These are phyloP conservation scores for Candida sp. DNA, from an alignment of 1,139 yeast species.

Conservation along the genomic window DNA sequence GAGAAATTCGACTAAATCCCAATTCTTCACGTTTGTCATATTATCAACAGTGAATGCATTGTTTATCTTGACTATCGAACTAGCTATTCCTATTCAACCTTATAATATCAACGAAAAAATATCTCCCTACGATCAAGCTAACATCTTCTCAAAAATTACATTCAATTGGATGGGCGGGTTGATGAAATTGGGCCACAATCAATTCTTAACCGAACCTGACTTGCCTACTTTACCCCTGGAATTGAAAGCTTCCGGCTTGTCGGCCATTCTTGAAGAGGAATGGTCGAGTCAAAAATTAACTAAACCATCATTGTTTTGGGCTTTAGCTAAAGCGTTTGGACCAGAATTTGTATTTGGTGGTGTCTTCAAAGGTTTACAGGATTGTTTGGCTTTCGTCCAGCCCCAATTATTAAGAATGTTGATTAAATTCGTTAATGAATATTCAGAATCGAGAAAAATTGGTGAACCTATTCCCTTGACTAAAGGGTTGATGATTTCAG, in stretches of 20 bases:
- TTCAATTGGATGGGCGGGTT: constrained; percentile 92
- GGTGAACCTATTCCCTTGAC: constrained; percentile 57
- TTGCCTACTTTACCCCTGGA: constrained; percentile 76
- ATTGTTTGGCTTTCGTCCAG: constrained; percentile 78
- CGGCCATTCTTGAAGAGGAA: constrained; percentile 48
- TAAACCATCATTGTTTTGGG: constrained; percentile 63
- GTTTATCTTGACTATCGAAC: constrained; percentile 53
- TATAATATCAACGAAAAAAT: constrained; percentile 29
- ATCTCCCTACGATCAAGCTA: constrained; percentile 76
- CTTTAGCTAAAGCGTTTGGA: constrained; percentile 71
- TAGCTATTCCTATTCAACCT: constrained; percentile 44
- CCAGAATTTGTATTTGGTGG: constrained; percentile 67
- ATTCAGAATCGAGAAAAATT: constrained; percentile 39
- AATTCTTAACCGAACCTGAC: constrained; percentile 72
- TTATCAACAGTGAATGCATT: constrained; percentile 49
- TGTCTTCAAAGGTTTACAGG: constrained; percentile 75
- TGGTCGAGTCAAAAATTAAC: constrained; percentile 52
- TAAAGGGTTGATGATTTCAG: constrained; percentile 79
- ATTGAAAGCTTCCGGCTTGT: constrained; percentile 51
- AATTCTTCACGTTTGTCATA: constrained; percentile 40
- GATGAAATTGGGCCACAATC: constrained; percentile 80
- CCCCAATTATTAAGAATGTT: constrained; percentile 79
- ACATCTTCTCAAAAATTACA: constrained; percentile 73
- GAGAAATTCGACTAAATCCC: constrained; percentile 35
- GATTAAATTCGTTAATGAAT: constrained; percentile 81